Percentiles rank a stretch among this genome's conserved stretches.
Evolutionary conservation across 495 filamentous ascomycete species (phyloP).

Genomic region (Emericellopsis terricola): DNA sequence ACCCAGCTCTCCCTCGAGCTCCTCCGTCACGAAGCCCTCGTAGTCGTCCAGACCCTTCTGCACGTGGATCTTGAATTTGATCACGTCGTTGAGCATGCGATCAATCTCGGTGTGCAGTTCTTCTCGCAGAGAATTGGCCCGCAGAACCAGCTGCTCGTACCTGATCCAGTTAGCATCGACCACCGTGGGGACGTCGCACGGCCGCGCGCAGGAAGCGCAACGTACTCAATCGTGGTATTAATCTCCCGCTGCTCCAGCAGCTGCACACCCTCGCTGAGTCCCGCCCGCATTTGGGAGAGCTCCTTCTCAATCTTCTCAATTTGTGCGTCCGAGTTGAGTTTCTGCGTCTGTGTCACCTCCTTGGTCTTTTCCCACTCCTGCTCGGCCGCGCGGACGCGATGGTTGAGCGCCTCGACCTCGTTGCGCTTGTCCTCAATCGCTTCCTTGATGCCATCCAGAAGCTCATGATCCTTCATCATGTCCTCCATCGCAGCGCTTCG

Average conservation of each 20-base stretch:
- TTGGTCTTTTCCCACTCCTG: constrained; percentile 90
- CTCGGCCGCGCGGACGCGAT: constrained; percentile 64
- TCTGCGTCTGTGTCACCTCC: constrained; percentile 72
- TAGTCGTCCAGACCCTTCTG: constrained; percentile 85
- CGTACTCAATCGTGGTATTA: constrained; percentile 86
- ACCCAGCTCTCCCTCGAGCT: constrained; percentile 67
- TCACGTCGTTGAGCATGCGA: constrained; percentile 88
- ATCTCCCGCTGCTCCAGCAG: constrained; percentile 90
- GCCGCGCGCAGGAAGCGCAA: constrained; percentile 4
- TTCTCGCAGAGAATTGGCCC: constrained; percentile 69
- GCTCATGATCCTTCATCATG: constrained; percentile 78
- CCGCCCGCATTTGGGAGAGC: constrained; percentile 73
- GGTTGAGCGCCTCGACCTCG: constrained; percentile 84
- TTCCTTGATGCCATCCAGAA: constrained; percentile 83
- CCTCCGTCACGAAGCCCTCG: constrained; percentile 77
- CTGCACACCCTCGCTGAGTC: constrained; percentile 75
- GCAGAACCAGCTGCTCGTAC: constrained; percentile 77
- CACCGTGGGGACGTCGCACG: neutral
- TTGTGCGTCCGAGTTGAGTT: constrained; percentile 71
- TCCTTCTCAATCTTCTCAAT: constrained; percentile 99
- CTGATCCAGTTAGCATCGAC: constrained; percentile 21
- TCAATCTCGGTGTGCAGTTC: constrained; percentile 92
- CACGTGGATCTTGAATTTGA: constrained; percentile 95
- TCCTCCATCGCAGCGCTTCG: constrained; percentile 64
- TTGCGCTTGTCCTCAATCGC: constrained; percentile 83